These are phyloP conservation scores for Trametes villosa DNA, from an alignment of 768 basidiomycete genomes.

Conservation along the genomic window DNA sequence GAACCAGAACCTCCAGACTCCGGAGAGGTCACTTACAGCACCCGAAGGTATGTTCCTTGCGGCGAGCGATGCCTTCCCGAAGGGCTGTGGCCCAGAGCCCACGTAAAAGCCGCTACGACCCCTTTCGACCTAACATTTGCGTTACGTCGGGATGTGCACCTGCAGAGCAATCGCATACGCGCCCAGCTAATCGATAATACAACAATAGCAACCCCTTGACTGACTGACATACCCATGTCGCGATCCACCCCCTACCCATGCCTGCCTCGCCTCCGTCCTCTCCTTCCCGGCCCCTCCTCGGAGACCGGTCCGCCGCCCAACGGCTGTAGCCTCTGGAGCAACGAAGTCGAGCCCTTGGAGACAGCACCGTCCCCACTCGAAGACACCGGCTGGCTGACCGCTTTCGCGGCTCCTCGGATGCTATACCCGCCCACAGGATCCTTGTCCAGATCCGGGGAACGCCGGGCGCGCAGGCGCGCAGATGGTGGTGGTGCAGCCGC, in stretches of 20 bases:
- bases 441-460: constrained; percentile 37
- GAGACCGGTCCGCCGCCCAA: neutral
- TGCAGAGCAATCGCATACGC: neutral
- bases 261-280: constrained; percentile 8
- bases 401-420: constrained; percentile 57
- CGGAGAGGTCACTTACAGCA: no score
- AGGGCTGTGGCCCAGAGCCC: no score
- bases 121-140: no score
- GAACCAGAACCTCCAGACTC: no score
- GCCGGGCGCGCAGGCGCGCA: constrained; percentile 11
- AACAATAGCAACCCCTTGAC: neutral
- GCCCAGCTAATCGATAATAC: neutral
- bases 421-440: constrained; percentile 49
- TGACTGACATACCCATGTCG: neutral
- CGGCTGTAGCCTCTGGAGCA: constrained; percentile 18
- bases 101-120: no score
- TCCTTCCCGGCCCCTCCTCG: constrained; percentile 11
- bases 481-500: neutral
- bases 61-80: no score
- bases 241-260: neutral
- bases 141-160: neutral
- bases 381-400: constrained; percentile 9
- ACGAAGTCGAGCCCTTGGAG: neutral
- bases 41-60: no score
- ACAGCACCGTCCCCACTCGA: neutral